A percentile compares a stretch with the other conserved stretches of the same genome.
Conservation (phyloP, 2,329 filamentous ascomycete genomes). For the Chrysosporium queenslandicum region DNA sequence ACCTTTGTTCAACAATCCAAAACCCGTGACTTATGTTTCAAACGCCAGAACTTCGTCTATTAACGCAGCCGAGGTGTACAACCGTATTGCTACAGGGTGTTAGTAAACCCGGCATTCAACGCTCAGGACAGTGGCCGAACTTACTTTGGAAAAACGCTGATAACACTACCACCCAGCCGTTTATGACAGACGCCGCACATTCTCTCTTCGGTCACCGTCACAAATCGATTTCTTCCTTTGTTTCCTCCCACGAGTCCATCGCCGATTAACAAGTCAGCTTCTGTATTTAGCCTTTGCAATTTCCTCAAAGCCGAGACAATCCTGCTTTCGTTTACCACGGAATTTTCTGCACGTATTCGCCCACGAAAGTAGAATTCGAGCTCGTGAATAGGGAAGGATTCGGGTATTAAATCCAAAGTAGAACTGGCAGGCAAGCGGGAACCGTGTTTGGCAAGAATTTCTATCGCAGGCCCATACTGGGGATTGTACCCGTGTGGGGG, state of each 20-base stretch:
- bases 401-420: slow-evolving; percentile 76
- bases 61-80: slow-evolving; percentile 72
- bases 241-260: slow-evolving; percentile 49
- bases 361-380: slow-evolving; percentile 87
- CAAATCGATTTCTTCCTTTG: slow-evolving; percentile 54
- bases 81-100: slow-evolving; percentile 42
- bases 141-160: slow-evolving; percentile 79
- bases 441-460: slow-evolving; percentile 83
- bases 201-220: slow-evolving; percentile 75
- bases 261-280: slow-evolving; percentile 64
- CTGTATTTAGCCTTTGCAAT: slow-evolving; percentile 66
- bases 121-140: slow-evolving; percentile 23
- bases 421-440: slow-evolving; percentile 79
- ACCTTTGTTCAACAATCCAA: slow-evolving; percentile 13
- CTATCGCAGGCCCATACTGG: slow-evolving; percentile 68
- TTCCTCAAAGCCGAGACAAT: slow-evolving; percentile 68
- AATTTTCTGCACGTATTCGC: slow-evolving; percentile 77
- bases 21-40: slow-evolving; percentile 12
- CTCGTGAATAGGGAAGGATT: slow-evolving; percentile 63
- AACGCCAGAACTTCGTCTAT: slow-evolving; percentile 27
- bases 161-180: slow-evolving; percentile 78
- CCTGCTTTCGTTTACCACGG: slow-evolving; percentile 66
- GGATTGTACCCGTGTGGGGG: slow-evolving; percentile 63
- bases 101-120: not conserved
- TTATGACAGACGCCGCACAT: slow-evolving; percentile 92